A percentile compares a stretch with the other conserved stretches of the same genome.
Conservation (phyloP, 2,329 filamentous ascomycete species). For the Cladosporium sp. region DNA sequence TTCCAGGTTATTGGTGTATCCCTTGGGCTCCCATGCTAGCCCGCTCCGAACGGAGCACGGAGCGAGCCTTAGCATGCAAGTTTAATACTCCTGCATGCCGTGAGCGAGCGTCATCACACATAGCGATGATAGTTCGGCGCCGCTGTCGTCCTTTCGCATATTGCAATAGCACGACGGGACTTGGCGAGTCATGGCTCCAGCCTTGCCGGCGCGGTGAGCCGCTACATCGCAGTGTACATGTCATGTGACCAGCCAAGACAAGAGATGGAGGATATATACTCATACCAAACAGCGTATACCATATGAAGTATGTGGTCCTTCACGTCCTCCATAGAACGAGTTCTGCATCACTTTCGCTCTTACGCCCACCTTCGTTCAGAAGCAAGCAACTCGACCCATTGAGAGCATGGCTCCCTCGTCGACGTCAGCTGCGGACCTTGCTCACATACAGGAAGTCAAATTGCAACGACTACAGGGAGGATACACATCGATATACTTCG, state of each 20-base stretch:
- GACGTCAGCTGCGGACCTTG: conserved; percentile 1
- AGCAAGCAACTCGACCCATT: background rate
- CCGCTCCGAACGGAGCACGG: conserved; percentile 20
- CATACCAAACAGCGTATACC: background rate
- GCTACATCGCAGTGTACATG: conserved; percentile 14
- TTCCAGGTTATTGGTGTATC: background rate
- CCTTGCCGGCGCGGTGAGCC: conserved; percentile 14
- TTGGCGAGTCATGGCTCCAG: conserved; percentile 9
- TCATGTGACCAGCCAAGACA: conserved; percentile 10
- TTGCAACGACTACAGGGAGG: conserved; percentile 17
- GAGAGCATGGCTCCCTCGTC: conserved; percentile 20
- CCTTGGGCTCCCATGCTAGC: conserved; percentile 6
- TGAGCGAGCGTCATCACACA: conserved; percentile 3
- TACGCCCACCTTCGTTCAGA: background rate
- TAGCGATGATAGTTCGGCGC: conserved; percentile 12
- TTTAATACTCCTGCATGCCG: conserved; percentile 17
- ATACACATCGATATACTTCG: conserved; percentile 23
- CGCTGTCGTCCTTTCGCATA: conserved; percentile 15
- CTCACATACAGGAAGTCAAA: conserved; percentile 17
- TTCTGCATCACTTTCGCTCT: background rate
- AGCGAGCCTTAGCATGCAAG: conserved; percentile 17
- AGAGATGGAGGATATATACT: background rate
- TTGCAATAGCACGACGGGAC: background rate
- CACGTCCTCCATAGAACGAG: background rate
- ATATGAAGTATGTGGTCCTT: background rate